Percentiles rank a stretch among this genome's conserved stretches.
Evolutionary conservation across 2,329 filamentous ascomycete species (phyloP).

Genomic region (Colletotrichum sansevieriae): DNA sequence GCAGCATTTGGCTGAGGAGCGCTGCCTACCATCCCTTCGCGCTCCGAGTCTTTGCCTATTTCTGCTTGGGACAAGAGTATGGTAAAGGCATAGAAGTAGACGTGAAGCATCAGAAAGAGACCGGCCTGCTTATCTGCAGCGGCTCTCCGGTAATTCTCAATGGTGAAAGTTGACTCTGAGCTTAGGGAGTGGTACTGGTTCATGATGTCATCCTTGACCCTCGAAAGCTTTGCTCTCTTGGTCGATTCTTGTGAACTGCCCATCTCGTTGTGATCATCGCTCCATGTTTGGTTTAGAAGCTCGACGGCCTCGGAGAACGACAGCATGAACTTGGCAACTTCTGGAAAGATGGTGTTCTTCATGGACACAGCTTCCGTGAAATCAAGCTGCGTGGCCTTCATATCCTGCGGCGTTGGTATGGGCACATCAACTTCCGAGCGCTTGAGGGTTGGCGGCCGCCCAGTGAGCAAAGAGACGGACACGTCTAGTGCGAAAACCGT

Average conservation of each 20-base stretch:
- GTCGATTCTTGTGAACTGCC: neutral
- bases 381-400: slow-evolving; percentile 13
- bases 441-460: neutral
- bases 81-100: slow-evolving; percentile 17
- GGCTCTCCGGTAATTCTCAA: slow-evolving; percentile 8
- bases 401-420: slow-evolving; percentile 1
- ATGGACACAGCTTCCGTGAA: neutral
- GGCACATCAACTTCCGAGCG: slow-evolving; percentile 10
- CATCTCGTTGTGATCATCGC: fast-evolving
- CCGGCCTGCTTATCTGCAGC: neutral
- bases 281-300: slow-evolving; percentile 1
- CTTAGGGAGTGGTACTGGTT: neutral
- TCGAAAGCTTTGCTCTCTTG: neutral
- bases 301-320: slow-evolving; percentile 9
- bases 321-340: slow-evolving; percentile 9
- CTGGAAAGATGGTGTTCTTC: slow-evolving; percentile 7
- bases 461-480: slow-evolving; percentile 11
- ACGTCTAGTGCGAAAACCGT: slow-evolving; percentile 8
- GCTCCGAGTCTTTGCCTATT: neutral
- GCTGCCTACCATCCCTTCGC: no score
- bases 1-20: neutral
- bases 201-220: neutral
- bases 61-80: neutral
- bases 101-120: slow-evolving; percentile 10
- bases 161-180: neutral